Evolutionary conservation across 2,329 filamentous ascomycete species (phyloP).

Genomic region (Lithohypha guttulata): DNA sequence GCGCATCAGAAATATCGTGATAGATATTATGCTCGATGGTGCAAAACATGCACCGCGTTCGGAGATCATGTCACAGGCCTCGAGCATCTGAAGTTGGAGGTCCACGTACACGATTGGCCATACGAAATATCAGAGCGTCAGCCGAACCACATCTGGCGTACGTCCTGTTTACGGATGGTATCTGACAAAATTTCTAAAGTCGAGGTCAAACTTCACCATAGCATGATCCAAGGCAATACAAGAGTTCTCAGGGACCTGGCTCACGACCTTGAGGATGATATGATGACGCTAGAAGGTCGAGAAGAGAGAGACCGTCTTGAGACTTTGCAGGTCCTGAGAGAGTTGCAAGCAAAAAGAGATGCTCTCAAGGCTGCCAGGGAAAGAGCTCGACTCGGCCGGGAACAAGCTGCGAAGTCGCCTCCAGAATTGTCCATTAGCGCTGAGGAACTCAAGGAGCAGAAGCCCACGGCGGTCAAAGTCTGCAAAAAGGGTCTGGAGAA

Average conservation of each 20-base stretch:
- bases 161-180: slow-evolving; percentile 1
- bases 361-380: slow-evolving; percentile 8
- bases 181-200: slow-evolving; percentile 16
- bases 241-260: slow-evolving; percentile 5
- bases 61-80: slow-evolving; percentile 13
- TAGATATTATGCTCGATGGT: slow-evolving; percentile 19
- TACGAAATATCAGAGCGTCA: neutral
- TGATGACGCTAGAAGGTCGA: slow-evolving; percentile 19
- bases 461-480: slow-evolving; percentile 10
- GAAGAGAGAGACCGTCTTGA: slow-evolving; percentile 12
- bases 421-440: slow-evolving; percentile 23
- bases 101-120: slow-evolving; percentile 20
- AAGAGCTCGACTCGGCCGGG: too few relatives aligned
- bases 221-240: slow-evolving; percentile 13
- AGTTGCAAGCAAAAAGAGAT: slow-evolving; percentile 11
- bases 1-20: slow-evolving; percentile 16
- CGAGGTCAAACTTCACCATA: slow-evolving; percentile 13
- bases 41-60: slow-evolving; percentile 11
- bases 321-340: slow-evolving; percentile 9
- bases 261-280: slow-evolving; percentile 16
- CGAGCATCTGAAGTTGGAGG: slow-evolving; percentile 12
- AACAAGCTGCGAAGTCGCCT: neutral
- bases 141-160: neutral
- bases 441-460: slow-evolving; percentile 6
- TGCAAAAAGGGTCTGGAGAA: slow-evolving; percentile 16